Conservation (phyloP, 1,284 basidiomycete genomes). For the Mixia osmundae region DNA sequence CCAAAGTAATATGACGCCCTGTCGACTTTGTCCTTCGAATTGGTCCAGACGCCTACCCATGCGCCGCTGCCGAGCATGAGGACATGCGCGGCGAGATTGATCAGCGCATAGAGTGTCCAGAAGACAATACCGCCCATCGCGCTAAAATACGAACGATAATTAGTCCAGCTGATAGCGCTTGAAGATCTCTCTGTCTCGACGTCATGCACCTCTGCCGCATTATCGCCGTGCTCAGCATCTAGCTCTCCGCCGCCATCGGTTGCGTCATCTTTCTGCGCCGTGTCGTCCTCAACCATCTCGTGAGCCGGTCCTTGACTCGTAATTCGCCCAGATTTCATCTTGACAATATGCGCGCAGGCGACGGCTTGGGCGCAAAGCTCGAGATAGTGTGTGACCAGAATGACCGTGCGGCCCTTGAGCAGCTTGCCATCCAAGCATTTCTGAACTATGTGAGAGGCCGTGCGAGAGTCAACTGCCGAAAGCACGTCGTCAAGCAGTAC, state of each 20-base stretch:
- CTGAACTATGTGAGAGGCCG: constrained; percentile 57
- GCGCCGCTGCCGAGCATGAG: too few species aligned
- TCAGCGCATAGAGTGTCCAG: constrained; percentile 40
- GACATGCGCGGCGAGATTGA: constrained; percentile 41
- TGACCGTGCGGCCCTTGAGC: constrained; percentile 48
- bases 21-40: too few species aligned
- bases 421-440: constrained; percentile 63
- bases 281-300: constrained; percentile 34
- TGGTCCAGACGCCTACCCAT: too few species aligned
- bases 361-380: constrained; percentile 48
- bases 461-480: constrained; percentile 37
- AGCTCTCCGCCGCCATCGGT: constrained; percentile 23
- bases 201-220: constrained; percentile 16
- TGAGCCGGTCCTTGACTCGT: constrained; percentile 43
- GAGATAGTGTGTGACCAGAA: constrained; percentile 74
- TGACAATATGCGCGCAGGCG: constrained; percentile 35
- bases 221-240: constrained; percentile 9
- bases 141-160: constrained; percentile 46
- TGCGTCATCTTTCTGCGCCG: constrained; percentile 24
- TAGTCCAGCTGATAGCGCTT: constrained; percentile 55
- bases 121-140: constrained; percentile 26
- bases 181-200: constrained; percentile 40
- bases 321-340: constrained; percentile 65
- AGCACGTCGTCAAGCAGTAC: constrained; percentile 32
- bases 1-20: too few species aligned